Base-by-base conservation (phyloP, 345 rosid genomes). In the Garcia nutans region DNA sequence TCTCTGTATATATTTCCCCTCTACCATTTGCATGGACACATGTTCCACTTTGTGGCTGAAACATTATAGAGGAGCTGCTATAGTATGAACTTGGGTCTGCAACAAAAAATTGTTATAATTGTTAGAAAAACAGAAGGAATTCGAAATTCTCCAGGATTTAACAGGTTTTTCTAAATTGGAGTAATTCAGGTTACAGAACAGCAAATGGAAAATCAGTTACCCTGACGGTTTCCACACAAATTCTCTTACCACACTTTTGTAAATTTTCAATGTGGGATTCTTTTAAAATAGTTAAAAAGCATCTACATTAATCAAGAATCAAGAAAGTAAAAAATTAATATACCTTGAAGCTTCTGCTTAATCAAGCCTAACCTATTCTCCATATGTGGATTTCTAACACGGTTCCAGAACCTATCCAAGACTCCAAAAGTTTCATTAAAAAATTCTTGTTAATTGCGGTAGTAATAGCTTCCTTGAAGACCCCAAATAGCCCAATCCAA, bases 401-500 rank as follows among this genome's bases (percentile, higher is more conserved):
- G 59, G 10, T 63, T 44, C 80, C 76, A 77, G 11, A 64, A 52
- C 9, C 52, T 17, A 45, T 55, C 56, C 76, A 77, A 6, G 23
- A 56, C 44, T 11, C 76, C 80, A 65, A 71, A 77, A 6, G 19
- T n/a, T 50, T 77, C 80, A 15, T 77, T 72, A 3, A 1, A 0
- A 5, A 15, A 22, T 6, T 44, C 33, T 55, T 52, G n/a, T 3
- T 65, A 24, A 12, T 77, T 31, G 16, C 76, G 72, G n/a, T 54
- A 41, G 44, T 77, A 77, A 26, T 77, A 77, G 47, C 62, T 63
- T 16, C 80, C 80, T 57, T 77, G 80, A 41, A 56, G 72, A 3
- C 42, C 80, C 80, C 80, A 77, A 22, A 72, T 1, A 1, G 59
- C 72, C 76, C 76, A 77, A 45, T 77, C 80, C 66, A 77, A 60